Base-by-base conservation (phyloP, 2,329 filamentous ascomycete genomes). In the Cercospora citrullina region DNA sequence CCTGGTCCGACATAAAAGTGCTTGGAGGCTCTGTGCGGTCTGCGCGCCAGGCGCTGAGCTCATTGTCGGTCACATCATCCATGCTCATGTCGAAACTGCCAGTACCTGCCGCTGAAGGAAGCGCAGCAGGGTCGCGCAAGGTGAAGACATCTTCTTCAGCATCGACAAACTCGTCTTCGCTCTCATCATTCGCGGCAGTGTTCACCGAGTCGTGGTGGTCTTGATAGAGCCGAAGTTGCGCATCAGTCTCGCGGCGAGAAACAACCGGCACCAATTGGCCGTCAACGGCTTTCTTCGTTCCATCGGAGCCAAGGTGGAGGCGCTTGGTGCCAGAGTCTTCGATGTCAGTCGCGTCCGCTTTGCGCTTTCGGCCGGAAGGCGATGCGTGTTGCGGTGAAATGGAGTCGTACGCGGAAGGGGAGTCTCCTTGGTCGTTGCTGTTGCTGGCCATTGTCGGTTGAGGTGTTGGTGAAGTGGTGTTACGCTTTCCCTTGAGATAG, bases 111-210 rank as follows among this genome's bases (percentile, higher is more conserved):
- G 26, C 4, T 36, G 30, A 10, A 21, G 8, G 9, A 5, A 21
- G 55, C 4, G 39, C 21, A 6, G 9, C 14, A 28, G 31, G 28
- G 39, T 12, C 21, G 23, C 28, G 8, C 16, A 18, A 42, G 26
- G 48, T 18, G 9, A n/a, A 28, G n/a, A 71, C 57, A 26, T 70
- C 65, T 30, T 72, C 72, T 30, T 65, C 57, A 12, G 70, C 73
- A 58, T 73, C 72, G 16, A 71, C 65, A 59, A 73, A 73, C 10
- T 68, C 68, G 10, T 72, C 69, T 8, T 72, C 69, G 39, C 48
- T 58, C 18, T 71, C 68, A 12, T 67, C 70, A 31, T 58, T 51
- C 4, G 51, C 60, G 21, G 63, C 63, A 9, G 18, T n/a, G 7
- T 39, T 12, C 26, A 18, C 31, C 33, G 31, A 53, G 8, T 61